Evolutionary conservation across 2,329 filamentous ascomycete genomes (phyloP).

Genomic region (Aspergillus piperis): DNA sequence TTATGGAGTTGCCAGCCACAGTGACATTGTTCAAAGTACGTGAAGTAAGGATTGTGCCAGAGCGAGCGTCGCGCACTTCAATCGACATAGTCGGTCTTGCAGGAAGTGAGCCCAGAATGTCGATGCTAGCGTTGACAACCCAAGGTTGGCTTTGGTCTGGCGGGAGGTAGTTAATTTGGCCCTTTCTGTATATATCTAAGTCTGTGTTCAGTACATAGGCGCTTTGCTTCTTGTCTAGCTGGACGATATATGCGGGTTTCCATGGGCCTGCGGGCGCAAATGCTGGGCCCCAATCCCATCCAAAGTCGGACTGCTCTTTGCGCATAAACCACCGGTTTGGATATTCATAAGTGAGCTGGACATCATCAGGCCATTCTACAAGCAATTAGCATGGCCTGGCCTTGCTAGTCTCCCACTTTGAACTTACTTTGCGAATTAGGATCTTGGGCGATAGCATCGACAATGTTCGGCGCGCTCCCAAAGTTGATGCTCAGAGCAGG

Average conservation of each 20-base stretch:
- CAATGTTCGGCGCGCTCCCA: conserved; percentile 58
- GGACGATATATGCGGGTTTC: conserved; percentile 60
- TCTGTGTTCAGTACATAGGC: conserved; percentile 55
- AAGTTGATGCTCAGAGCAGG: conserved; percentile 56
- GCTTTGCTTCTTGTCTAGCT: conserved; percentile 46
- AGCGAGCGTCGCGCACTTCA: conserved; percentile 46
- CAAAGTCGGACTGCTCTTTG: conserved; percentile 65
- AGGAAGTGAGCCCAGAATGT: conserved; percentile 55
- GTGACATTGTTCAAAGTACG: conserved; percentile 45
- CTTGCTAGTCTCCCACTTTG: not conserved
- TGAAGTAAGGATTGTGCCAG: conserved; percentile 42
- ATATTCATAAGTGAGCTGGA: conserved; percentile 55
- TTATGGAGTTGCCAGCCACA: conserved; percentile 48
- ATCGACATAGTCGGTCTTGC: conserved; percentile 48
- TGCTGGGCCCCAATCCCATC: conserved; percentile 65
- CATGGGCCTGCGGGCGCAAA: conserved; percentile 66
- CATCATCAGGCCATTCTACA: conserved; percentile 51
- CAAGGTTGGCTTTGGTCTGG: conserved; percentile 60
- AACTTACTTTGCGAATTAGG: conserved; percentile 49
- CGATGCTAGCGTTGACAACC: conserved; percentile 63
- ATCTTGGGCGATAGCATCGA: conserved; percentile 53
- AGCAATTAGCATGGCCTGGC: not conserved
- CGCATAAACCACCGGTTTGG: conserved; percentile 58
- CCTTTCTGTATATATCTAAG: conserved; percentile 61
- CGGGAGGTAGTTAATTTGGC: conserved; percentile 60